These are phyloP conservation scores for Globisporangium nodosum DNA, from an alignment of 352 stramenopile genomes.

Conservation along the genomic window DNA sequence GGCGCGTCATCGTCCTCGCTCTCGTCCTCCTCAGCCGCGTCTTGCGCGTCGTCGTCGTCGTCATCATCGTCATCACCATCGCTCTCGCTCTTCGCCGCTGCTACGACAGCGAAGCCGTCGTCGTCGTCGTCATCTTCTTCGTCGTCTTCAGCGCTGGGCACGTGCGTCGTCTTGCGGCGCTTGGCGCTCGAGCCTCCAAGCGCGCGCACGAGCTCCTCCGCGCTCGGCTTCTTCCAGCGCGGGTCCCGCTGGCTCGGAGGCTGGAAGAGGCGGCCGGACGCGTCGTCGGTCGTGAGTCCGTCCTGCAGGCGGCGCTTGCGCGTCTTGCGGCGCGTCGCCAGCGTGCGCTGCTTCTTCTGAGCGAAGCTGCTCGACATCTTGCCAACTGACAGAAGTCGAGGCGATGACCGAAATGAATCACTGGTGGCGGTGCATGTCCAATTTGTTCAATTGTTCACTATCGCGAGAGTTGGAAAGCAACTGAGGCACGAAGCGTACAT, in stretches of 20 bases:
- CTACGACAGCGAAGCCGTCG: constrained; percentile 14
- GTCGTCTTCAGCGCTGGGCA: constrained; percentile 9
- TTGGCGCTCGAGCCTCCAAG: constrained; percentile 22
- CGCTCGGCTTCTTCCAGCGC: constrained; percentile 66
- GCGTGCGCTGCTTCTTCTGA: constrained; percentile 81
- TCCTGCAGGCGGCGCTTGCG: constrained; percentile 61
- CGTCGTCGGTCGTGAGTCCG: constrained; percentile 59
- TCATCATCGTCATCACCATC: constrained; percentile 15
- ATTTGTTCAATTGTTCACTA: too few relatives aligned
- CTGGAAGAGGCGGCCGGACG: constrained; percentile 64
- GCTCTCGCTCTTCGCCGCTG: constrained; percentile 13
- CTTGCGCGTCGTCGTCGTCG: constrained; percentile 1
- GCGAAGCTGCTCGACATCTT: constrained; percentile 80
- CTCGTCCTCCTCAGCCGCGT: constrained; percentile 12
- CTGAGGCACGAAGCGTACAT: not conserved
- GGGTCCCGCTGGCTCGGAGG: constrained; percentile 62
- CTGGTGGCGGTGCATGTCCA: not conserved
- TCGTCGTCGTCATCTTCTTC: constrained; percentile 18
- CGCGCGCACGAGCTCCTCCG: constrained; percentile 27
- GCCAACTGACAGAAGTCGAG: not conserved
- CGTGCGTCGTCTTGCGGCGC: constrained; percentile 30
- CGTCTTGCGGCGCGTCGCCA: constrained; percentile 75
- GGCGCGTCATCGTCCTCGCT: constrained; percentile 10
- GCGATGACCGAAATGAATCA: not conserved
- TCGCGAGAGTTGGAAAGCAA: not conserved